A percentile compares a stretch with the other conserved stretches of the same genome.
phyloP scores from a whole-genome alignment of 2,329 filamentous ascomycete species.

The Aspergillus neoniger region DNA sequence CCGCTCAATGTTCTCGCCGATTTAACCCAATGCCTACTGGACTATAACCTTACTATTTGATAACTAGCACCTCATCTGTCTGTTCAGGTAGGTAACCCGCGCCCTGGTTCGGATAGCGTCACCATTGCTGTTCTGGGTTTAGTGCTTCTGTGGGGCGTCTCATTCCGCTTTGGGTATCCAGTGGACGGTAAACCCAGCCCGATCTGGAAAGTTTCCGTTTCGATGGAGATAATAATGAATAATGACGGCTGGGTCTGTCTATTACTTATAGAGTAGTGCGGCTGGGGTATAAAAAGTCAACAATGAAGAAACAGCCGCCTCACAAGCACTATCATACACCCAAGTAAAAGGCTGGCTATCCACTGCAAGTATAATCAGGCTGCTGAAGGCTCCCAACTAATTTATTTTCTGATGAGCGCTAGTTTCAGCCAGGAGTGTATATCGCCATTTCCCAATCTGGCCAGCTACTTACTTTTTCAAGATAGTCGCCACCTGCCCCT shows the following conservation, averaged over 20 bases:
- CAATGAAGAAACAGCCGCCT: not conserved
- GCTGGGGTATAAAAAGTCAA: not conserved
- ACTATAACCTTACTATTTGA: not conserved
- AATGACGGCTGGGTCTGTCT: too few relatives aligned
- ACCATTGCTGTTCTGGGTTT: not conserved
- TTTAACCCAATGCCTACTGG: not conserved
- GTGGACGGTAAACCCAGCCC: not conserved
- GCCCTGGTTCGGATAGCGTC: not conserved
- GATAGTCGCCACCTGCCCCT: not conserved
- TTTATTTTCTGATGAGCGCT: not conserved
- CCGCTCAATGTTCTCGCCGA: not conserved
- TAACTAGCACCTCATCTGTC: not conserved
- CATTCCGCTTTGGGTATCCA: constrained; percentile 1
- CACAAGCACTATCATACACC: too few relatives aligned
- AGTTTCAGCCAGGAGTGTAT: not conserved
- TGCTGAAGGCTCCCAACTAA: too few relatives aligned
- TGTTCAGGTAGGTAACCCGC: not conserved
- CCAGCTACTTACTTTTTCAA: not conserved
- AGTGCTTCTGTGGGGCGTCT: not conserved
- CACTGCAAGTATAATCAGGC: too few relatives aligned
- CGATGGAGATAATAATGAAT: not conserved
- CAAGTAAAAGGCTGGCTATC: too few relatives aligned
- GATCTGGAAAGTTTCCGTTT: constrained; percentile 14
- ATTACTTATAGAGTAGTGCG: not conserved
- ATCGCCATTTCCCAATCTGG: not conserved